phyloP scores from a whole-genome alignment of 768 basidiomycete genomes.

The Tulasnella sp. region DNA sequence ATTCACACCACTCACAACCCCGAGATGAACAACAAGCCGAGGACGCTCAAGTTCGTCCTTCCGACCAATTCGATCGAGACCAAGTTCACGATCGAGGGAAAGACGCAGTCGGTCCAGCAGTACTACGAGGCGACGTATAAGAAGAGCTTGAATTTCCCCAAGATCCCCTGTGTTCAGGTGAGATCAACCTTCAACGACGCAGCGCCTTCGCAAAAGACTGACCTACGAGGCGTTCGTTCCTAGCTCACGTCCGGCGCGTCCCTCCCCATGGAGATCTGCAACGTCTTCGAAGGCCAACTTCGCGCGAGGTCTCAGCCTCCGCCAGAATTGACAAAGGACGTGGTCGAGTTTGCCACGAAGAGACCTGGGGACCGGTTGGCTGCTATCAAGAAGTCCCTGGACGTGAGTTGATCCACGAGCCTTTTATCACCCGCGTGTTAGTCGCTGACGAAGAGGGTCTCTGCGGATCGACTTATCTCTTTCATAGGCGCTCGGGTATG shows the following conservation, averaged over 20 bases:
- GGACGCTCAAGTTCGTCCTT: conserved; percentile 60
- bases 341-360: conserved; percentile 66
- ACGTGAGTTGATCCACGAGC: neutral
- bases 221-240: neutral
- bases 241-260: conserved; percentile 40
- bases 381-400: conserved; percentile 42
- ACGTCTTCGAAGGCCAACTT: conserved; percentile 60
- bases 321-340: conserved; percentile 56
- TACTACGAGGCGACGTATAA: conserved; percentile 16
- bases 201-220: neutral
- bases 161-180: conserved; percentile 66
- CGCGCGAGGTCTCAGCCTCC: conserved; percentile 57
- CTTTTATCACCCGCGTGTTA: neutral
- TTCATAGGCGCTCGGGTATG: conserved; percentile 13
- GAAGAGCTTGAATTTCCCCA: conserved; percentile 52
- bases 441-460: neutral
- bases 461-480: neutral
- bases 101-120: conserved; percentile 30
- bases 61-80: conserved; percentile 50
- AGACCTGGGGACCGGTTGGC: conserved; percentile 54
- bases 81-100: conserved; percentile 57
- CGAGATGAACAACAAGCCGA: conserved; percentile 36
- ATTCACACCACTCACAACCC: conserved; percentile 8
- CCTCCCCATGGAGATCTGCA: conserved; percentile 65
- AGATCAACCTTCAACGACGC: too few species aligned